These are phyloP conservation scores for Candida jianshihensis DNA, from an alignment of 805 yeast species.

Conservation along the genomic window DNA sequence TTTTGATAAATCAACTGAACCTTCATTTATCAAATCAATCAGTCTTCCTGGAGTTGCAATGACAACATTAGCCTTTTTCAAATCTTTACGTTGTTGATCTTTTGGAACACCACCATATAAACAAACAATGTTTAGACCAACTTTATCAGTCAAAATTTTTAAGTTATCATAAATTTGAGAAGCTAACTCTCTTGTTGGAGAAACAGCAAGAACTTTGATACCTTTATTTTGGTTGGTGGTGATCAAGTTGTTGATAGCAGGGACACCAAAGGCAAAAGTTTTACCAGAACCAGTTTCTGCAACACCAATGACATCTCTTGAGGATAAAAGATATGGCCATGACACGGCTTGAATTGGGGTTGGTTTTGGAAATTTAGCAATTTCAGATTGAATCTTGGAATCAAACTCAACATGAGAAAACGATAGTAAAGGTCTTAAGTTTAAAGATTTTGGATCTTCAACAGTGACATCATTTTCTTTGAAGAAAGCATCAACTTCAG, in stretches of 20 bases:
- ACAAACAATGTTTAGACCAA: slow-evolving; percentile 68
- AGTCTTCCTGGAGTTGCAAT: slow-evolving; percentile 99
- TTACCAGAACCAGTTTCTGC: slow-evolving; percentile 99
- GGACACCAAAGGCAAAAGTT: slow-evolving; percentile 95
- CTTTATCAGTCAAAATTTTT: slow-evolving; percentile 50
- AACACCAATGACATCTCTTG: slow-evolving; percentile 88
- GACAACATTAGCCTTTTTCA: slow-evolving; percentile 66
- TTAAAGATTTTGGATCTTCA: slow-evolving; percentile 53
- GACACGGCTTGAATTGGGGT: slow-evolving; percentile 93
- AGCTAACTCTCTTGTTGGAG: slow-evolving; percentile 97
- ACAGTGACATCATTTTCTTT: slow-evolving; percentile 69
- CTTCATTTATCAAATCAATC: slow-evolving; percentile 84
- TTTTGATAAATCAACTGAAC: slow-evolving; percentile 59
- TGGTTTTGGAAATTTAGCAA: slow-evolving; percentile 77
- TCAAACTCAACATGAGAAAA: slow-evolving; percentile 58
- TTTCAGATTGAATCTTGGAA: slow-evolving; percentile 47
- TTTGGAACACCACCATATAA: slow-evolving; percentile 97
- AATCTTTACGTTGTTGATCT: slow-evolving; percentile 73
- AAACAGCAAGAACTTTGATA: slow-evolving; percentile 72
- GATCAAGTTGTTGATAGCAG: slow-evolving; percentile 74
- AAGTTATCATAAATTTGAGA: slow-evolving; percentile 87
- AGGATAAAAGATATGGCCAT: slow-evolving; percentile 82
- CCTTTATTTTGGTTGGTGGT: slow-evolving; percentile 31
- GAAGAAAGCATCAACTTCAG: slow-evolving; percentile 57
- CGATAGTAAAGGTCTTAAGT: slow-evolving; percentile 60